A percentile compares a stretch with the other conserved stretches of the same genome.
These are phyloP conservation scores for Podospora australis DNA, from an alignment of 495 filamentous ascomycete species.

Conservation along the genomic window DNA sequence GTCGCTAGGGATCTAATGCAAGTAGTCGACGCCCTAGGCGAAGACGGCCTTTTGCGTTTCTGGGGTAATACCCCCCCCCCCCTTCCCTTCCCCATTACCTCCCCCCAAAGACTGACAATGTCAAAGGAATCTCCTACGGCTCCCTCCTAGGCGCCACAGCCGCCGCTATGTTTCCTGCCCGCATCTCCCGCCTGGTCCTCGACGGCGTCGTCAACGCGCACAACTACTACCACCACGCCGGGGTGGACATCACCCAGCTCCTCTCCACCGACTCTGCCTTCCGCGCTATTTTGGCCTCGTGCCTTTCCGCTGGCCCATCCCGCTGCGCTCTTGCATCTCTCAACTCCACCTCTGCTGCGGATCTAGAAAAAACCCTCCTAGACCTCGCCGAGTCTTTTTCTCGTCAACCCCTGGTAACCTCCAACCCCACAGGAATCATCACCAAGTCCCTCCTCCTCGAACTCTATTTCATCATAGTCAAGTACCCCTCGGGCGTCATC, in stretches of 20 bases:
- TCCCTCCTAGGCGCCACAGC: conserved; percentile 48
- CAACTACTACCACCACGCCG: conserved; percentile 22
- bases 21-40: conserved; percentile 35
- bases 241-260: conserved; percentile 3
- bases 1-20: conserved; percentile 38
- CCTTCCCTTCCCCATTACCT: no score
- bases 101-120: not conserved
- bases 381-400: not conserved
- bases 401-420: not conserved
- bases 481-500: not conserved
- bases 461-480: not conserved
- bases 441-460: not conserved
- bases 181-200: conserved; percentile 28
- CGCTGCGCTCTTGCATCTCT: conserved; percentile 1
- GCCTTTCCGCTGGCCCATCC: not conserved
- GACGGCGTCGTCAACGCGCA: conserved; percentile 32
- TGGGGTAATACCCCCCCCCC: no score
- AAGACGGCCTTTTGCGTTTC: conserved; percentile 40
- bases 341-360: not conserved
- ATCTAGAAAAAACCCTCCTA: not conserved
- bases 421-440: not conserved
- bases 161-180: conserved; percentile 34
- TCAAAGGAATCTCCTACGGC: conserved; percentile 49
- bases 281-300: not conserved
- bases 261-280: conserved; percentile 5